Conservation (phyloP, 495 filamentous ascomycete genomes). For the Aspergillus saccharolyticus region DNA sequence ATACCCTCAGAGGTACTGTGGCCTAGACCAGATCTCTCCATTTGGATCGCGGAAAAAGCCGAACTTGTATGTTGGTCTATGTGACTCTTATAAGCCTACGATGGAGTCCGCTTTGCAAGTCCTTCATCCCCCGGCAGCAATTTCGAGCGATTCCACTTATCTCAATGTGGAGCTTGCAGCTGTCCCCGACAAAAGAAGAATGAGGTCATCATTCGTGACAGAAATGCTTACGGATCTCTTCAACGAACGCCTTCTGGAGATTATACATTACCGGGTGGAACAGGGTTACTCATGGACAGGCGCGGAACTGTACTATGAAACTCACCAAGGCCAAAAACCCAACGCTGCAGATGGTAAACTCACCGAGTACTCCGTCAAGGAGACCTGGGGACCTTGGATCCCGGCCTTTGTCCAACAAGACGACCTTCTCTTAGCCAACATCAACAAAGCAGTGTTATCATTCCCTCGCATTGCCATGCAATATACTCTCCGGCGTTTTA, state of each 20-base stretch:
- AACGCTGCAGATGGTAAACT: constrained; percentile 3
- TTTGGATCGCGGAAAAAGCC: constrained; percentile 4
- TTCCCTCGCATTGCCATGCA: constrained; percentile 76
- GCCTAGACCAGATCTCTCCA: constrained; percentile 44
- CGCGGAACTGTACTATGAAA: constrained; percentile 57
- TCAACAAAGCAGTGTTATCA: constrained; percentile 32
- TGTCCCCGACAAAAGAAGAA: too few species aligned
- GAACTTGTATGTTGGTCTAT: constrained; percentile 44
- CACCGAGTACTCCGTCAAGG: constrained; percentile 15
- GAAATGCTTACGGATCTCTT: constrained; percentile 66
- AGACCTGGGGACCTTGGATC: constrained; percentile 23
- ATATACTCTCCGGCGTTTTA: constrained; percentile 72
- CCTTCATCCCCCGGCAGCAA: not conserved
- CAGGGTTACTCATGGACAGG: constrained; percentile 59
- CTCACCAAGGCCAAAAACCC: constrained; percentile 32
- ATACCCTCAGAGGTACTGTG: constrained; percentile 54
- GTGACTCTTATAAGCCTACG: constrained; percentile 46
- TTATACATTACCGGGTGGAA: constrained; percentile 56
- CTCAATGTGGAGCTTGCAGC: too few species aligned
- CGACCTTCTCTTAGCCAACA: too few species aligned
- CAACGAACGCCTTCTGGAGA: constrained; percentile 56
- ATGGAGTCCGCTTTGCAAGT: constrained; percentile 31
- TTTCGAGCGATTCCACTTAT: too few species aligned
- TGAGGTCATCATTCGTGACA: constrained; percentile 55
- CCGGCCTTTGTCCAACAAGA: constrained; percentile 42